These are phyloP conservation scores for Arctium lappa DNA, from an alignment of 129 eudicot genomes.

Conservation along the genomic window DNA sequence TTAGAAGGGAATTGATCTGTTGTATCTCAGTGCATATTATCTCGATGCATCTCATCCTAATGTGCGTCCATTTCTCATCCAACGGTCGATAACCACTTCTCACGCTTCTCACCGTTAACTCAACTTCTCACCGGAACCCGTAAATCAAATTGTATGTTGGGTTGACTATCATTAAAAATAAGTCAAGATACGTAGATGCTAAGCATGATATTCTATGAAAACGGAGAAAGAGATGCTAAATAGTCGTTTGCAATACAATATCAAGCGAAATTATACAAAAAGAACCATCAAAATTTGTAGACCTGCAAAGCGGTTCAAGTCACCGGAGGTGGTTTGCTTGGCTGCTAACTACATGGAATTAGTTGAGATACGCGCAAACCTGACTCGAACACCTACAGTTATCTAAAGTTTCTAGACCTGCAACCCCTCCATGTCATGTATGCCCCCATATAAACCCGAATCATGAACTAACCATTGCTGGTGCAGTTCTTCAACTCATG, in stretches of 20 bases:
- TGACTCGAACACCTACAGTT: not conserved
- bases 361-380: not conserved
- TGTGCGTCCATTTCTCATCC: no score
- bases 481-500: conserved; percentile 31
- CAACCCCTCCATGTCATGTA: not conserved
- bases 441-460: not conserved
- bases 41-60: no score
- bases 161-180: no score
- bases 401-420: not conserved
- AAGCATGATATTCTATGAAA: not conserved
- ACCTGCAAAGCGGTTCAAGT: not conserved
- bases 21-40: no score
- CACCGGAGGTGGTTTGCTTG: not conserved
- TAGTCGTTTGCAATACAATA: not conserved
- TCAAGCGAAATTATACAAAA: not conserved
- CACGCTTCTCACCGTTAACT: no score
- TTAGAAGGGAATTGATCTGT: no score
- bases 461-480: not conserved
- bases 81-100: no score
- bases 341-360: not conserved
- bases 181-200: not conserved
- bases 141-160: no score
- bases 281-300: not conserved
- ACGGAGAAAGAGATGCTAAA: not conserved
- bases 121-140: no score